Evolutionary conservation across 2,329 filamentous ascomycete genomes (phyloP), one percentile per base, ranked within the genome.

Genomic region (Diplodia scrobiculata): DNA sequence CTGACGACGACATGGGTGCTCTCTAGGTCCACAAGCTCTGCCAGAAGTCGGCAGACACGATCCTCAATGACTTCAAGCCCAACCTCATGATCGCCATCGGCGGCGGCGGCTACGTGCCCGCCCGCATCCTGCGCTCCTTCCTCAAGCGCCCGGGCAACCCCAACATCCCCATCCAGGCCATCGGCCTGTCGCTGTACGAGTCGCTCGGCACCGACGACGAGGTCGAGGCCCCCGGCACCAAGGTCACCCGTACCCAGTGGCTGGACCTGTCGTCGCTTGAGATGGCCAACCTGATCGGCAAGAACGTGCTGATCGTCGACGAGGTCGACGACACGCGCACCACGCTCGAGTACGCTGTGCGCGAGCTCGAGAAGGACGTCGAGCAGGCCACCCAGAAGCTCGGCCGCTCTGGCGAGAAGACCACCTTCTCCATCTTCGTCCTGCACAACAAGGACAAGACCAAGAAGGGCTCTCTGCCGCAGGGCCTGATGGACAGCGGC

Each of bases 91-190:
- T 99, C 79, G 95, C 95, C 77, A 98, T 98, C 78, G 95, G 95
- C 73, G 95, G 95, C 70, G 95, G 95, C 73, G 95, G 95, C 74
- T 99, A 97, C 80, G 92, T 99, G 48, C 95, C 95, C 68, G 95
- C 95, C 53, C 91, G 95, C 73, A 99, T 99, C 79, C 87, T 99
- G 70, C 91, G 95, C 81, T 98, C 95, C 21, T 99, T 99, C 84
- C 90, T 99, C 79, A 97, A 96, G 85, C 87, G 88, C 77, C 85
- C 91, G 68, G 91, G 90, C 72, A 86, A 84, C 69, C 88, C 92
- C 80, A 99, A 99, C 83, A 99, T 99, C 75, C 94, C 95, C 71
- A 99, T 99, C 80, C 95, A 99, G 85, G 95, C 95, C 70, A 99
- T 99, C 78, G 95, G 95, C 58, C 89, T 99, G 70, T 98, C 94